phyloP scores from a whole-genome alignment of 495 filamentous ascomycete species.

The Talaromyces nanjingensis region DNA sequence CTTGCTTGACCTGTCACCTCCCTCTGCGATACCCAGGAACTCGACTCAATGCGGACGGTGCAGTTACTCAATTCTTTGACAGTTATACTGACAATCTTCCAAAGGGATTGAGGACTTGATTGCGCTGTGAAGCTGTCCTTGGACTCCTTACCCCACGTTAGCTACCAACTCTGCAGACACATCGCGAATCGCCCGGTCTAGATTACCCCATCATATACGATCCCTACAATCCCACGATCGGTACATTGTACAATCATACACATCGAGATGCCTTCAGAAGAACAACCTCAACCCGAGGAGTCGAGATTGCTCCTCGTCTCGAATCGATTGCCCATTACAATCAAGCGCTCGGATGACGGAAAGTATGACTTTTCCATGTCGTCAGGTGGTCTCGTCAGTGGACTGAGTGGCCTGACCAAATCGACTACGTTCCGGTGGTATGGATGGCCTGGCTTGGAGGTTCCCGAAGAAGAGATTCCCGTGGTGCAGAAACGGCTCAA shows the following conservation, averaged over 20 bases:
- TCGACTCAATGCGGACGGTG: neutral
- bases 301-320: constrained; percentile 63
- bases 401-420: constrained; percentile 72
- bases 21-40: neutral
- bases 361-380: constrained; percentile 76
- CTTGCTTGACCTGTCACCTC: constrained; percentile 2
- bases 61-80: neutral
- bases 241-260: neutral
- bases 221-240: neutral
- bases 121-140: neutral
- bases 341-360: constrained; percentile 69
- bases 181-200: neutral
- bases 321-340: constrained; percentile 80
- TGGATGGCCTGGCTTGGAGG: constrained; percentile 78
- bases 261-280: neutral
- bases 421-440: constrained; percentile 83
- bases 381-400: constrained; percentile 84
- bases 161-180: neutral
- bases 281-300: constrained; percentile 5
- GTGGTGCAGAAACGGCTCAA: constrained; percentile 49
- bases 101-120: neutral
- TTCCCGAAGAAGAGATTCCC: constrained; percentile 52
- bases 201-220: neutral
- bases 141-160: neutral
- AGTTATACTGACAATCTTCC: neutral